phyloP scores from a whole-genome alignment of 805 yeast species.

The Metschnikowia orientalis region DNA sequence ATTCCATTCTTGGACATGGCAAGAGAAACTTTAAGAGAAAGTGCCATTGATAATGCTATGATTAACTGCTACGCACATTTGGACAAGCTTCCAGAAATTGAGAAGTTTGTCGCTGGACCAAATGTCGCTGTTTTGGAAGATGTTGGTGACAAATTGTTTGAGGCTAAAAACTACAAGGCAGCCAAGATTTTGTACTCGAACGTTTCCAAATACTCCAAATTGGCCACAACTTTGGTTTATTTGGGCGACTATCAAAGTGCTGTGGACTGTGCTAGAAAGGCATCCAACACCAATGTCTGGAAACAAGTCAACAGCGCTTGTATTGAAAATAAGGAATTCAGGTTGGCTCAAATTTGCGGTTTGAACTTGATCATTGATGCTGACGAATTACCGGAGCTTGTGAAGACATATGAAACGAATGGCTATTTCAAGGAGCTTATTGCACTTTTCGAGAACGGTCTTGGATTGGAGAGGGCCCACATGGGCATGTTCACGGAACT shows the following conservation, averaged over 20 bases:
- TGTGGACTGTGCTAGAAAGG: constrained; percentile 98
- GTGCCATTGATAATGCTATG: constrained; percentile 87
- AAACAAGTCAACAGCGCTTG: constrained; percentile 96
- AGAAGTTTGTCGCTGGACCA: constrained; percentile 74
- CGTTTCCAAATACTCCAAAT: constrained; percentile 89
- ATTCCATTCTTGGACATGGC: constrained; percentile 87
- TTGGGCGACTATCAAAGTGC: constrained; percentile 92
- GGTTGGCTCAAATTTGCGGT: constrained; percentile 98
- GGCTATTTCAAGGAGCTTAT: constrained; percentile 92
- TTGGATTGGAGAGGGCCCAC: constrained; percentile 96
- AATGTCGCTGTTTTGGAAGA: constrained; percentile 90
- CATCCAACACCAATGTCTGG: constrained; percentile 91
- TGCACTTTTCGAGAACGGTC: constrained; percentile 89
- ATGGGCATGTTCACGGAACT: constrained; percentile 99
- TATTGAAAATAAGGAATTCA: constrained; percentile 89
- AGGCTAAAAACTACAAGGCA: constrained; percentile 78
- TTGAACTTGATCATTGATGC: constrained; percentile 95
- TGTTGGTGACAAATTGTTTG: constrained; percentile 89
- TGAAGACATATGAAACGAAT: constrained; percentile 75
- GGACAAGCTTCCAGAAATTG: constrained; percentile 73
- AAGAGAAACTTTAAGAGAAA: constrained; percentile 84
- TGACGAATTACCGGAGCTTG: constrained; percentile 90
- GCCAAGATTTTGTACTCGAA: constrained; percentile 84
- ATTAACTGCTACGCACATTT: constrained; percentile 81
- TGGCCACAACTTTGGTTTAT: constrained; percentile 94